Percentiles rank a stretch among this genome's conserved stretches.
These are phyloP conservation scores for Penicillium mononematosum DNA, from an alignment of 495 filamentous ascomycete genomes.

Conservation along the genomic window DNA sequence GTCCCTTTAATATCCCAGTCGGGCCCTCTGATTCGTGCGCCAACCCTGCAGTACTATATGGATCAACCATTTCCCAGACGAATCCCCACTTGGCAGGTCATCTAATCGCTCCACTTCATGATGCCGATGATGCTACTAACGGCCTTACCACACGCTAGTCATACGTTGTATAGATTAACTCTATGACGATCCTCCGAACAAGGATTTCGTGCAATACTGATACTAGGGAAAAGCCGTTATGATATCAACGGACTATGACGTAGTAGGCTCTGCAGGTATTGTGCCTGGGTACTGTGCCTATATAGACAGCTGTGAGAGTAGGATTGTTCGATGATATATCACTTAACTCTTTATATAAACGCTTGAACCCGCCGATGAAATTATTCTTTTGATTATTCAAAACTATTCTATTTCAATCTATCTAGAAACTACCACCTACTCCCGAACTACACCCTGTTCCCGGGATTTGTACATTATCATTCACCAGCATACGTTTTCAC, in stretches of 20 bases:
- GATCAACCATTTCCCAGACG: conserved; percentile 17
- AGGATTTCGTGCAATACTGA: conserved; percentile 8
- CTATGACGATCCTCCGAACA: conserved; percentile 15
- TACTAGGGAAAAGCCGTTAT: neutral
- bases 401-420: neutral
- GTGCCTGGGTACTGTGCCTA: conserved; percentile 16
- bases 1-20: neutral
- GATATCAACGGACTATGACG: conserved; percentile 31
- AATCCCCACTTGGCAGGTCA: neutral
- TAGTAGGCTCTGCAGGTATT: conserved; percentile 14
- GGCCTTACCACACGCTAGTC: conserved; percentile 4
- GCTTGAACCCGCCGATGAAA: neutral
- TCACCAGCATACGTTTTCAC: neutral
- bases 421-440: neutral
- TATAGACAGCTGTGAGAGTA: conserved; percentile 11
- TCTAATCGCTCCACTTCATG: conserved; percentile 6
- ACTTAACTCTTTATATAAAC: conserved; percentile 9
- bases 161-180: conserved; percentile 15
- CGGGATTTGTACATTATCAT: conserved; percentile 4
- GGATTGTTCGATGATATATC: conserved; percentile 19
- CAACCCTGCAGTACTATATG: conserved; percentile 3
- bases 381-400: conserved; percentile 3
- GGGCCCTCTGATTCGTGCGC: conserved; percentile 16
- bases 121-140: conserved; percentile 11
- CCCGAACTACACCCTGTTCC: neutral